phyloP scores from a whole-genome alignment of 768 basidiomycete species.

The Dictyophora rubrovolvata region DNA sequence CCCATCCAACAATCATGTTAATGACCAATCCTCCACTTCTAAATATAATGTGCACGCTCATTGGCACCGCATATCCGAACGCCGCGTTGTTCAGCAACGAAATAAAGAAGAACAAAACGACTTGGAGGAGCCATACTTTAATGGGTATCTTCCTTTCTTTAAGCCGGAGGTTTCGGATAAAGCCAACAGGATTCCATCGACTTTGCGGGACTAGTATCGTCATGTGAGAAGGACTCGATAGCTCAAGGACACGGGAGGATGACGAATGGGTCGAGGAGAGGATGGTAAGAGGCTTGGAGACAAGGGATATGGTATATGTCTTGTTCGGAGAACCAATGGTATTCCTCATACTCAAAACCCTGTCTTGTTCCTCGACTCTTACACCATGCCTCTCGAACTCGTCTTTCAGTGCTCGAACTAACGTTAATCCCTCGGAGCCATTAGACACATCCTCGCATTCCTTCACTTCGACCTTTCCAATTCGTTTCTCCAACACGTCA shows the following conservation, averaged over 20 bases:
- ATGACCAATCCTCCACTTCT: slow-evolving; percentile 80
- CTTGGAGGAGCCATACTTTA: slow-evolving; percentile 65
- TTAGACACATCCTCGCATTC: background rate
- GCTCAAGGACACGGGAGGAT: background rate
- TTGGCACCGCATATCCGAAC: slow-evolving; percentile 78
- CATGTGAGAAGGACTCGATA: slow-evolving; percentile 6
- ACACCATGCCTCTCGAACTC: background rate
- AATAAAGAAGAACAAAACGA: slow-evolving; percentile 66
- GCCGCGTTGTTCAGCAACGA: slow-evolving; percentile 87
- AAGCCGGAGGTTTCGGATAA: slow-evolving; percentile 25
- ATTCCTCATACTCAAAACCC: background rate
- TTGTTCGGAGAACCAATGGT: background rate
- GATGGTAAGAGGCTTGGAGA: background rate
- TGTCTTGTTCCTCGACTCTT: background rate
- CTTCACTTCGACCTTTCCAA: background rate
- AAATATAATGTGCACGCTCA: slow-evolving; percentile 91
- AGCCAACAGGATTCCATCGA: background rate
- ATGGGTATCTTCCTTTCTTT: slow-evolving; percentile 62
- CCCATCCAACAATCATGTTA: slow-evolving; percentile 71
- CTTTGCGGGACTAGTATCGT: slow-evolving; percentile 12
- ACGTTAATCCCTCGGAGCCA: background rate
- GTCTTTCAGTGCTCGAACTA: background rate
- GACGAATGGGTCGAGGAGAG: background rate
- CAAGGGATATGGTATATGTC: background rate
- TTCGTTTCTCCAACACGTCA: background rate